These are phyloP conservation scores for Kluyveromyces marxianus DNA, from an alignment of 1,139 yeast species.

Conservation along the genomic window DNA sequence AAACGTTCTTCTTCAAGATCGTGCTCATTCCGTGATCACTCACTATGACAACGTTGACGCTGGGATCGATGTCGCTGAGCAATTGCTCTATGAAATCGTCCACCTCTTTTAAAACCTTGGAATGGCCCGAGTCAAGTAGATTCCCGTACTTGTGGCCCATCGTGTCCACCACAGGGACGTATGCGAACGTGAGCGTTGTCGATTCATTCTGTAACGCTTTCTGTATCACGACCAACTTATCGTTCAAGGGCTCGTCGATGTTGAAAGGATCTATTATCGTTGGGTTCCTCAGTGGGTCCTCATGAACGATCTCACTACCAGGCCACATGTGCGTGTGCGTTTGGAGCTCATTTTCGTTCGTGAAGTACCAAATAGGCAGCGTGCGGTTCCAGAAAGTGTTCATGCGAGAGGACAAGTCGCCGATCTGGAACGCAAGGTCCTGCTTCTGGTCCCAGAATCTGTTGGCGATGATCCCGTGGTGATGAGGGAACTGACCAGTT, in stretches of 20 bases:
- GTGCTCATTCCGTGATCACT: constrained; percentile 90
- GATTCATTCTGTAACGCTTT: constrained; percentile 55
- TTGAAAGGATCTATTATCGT: constrained; percentile 54
- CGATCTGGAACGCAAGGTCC: constrained; percentile 54
- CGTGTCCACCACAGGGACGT: constrained; percentile 75
- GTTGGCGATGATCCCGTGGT: constrained; percentile 85
- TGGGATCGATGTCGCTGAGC: constrained; percentile 44
- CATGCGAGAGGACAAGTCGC: constrained; percentile 48
- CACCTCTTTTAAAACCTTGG: constrained; percentile 45
- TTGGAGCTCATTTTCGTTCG: constrained; percentile 46
- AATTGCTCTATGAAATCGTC: constrained; percentile 55
- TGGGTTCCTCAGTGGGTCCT: constrained; percentile 36
- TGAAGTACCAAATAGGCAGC: constrained; percentile 82
- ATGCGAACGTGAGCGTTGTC: constrained; percentile 70
- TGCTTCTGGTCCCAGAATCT: constrained; percentile 61
- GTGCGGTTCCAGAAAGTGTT: constrained; percentile 56
- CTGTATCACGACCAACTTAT: constrained; percentile 51
- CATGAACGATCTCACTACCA: constrained; percentile 69
- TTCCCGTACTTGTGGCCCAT: constrained; percentile 64
- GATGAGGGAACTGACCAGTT: constrained; percentile 76
- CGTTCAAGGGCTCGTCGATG: constrained; percentile 50
- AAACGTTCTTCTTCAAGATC: constrained; percentile 11
- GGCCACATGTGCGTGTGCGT: constrained; percentile 97
- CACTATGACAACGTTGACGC: constrained; percentile 65
- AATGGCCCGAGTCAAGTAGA: constrained; percentile 8